These are phyloP conservation scores for Senecio squalidus DNA, from an alignment of 140 eudicot genomes.

Conservation along the genomic window DNA sequence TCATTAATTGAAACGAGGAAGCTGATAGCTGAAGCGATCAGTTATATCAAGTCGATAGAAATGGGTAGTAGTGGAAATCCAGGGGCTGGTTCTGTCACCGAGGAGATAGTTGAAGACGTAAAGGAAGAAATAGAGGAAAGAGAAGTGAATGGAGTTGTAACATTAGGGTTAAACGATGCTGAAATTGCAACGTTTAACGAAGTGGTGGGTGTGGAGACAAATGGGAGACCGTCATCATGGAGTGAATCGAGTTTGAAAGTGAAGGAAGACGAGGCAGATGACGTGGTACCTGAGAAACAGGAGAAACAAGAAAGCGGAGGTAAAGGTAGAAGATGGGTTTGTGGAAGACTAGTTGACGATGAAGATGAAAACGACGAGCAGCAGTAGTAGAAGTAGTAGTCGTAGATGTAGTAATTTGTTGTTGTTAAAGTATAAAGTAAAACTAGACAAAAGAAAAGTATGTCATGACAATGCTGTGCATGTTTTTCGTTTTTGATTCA, in stretches of 20 bases:
- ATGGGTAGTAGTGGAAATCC: constrained; percentile 10
- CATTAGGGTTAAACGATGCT: background rate
- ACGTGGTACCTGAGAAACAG: too few species aligned
- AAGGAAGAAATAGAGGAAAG: constrained; percentile 4
- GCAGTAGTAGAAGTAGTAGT: constrained; percentile 13
- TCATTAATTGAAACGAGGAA: constrained; percentile 74
- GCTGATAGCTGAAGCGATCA: constrained; percentile 83
- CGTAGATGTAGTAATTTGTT: background rate
- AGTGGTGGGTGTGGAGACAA: constrained; percentile 4
- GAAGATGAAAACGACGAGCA: constrained; percentile 23
- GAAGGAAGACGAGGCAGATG: constrained; percentile 21
- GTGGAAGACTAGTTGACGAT: constrained; percentile 76
- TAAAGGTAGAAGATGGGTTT: constrained; percentile 62
- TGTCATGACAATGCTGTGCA: constrained; percentile 12
- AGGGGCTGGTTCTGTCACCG: constrained; percentile 17
- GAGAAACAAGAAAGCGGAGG: constrained; percentile 26
- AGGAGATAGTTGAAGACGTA: constrained; percentile 17
- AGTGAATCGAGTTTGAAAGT: constrained; percentile 24
- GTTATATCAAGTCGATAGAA: constrained; percentile 50
- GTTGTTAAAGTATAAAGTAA: constrained; percentile 19
- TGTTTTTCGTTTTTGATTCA: constrained; percentile 15
- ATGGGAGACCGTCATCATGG: constrained; percentile 20
- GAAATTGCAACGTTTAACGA: constrained; percentile 17
- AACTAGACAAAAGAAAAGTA: constrained; percentile 25
- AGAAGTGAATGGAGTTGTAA: constrained; percentile 49